These are phyloP conservation scores for Ricinus communis DNA, from an alignment of 345 rosid species.

Conservation along the genomic window DNA sequence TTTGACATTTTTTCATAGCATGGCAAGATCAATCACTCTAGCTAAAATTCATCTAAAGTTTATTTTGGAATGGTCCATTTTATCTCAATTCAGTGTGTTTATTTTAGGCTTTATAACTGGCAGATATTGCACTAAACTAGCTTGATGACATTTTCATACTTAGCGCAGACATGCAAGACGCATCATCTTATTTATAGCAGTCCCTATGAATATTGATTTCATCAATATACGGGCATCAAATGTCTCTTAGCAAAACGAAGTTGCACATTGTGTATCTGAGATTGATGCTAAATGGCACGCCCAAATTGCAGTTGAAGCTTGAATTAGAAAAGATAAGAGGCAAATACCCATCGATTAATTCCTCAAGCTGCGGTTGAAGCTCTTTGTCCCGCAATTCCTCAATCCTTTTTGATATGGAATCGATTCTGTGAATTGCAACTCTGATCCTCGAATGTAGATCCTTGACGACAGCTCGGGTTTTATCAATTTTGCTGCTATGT, in stretches of 20 bases:
- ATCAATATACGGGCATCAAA: not conserved
- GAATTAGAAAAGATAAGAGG: slow-evolving; percentile 1
- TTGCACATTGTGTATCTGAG: not conserved
- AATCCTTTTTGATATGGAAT: slow-evolving; percentile 80
- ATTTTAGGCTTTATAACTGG: not conserved
- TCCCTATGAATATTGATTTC: not conserved
- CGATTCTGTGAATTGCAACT: slow-evolving; percentile 88
- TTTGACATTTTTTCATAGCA: not conserved
- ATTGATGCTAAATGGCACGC: not conserved
- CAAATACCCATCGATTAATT: slow-evolving; percentile 82
- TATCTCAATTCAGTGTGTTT: not conserved
- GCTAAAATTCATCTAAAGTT: not conserved
- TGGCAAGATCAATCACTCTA: not conserved
- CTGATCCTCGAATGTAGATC: slow-evolving; percentile 92
- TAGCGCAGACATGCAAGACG: too few species aligned
- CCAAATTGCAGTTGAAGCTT: not conserved
- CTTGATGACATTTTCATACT: too few species aligned
- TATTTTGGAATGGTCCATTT: not conserved
- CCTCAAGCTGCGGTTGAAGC: slow-evolving; percentile 97
- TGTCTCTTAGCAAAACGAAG: not conserved
- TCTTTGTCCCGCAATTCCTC: slow-evolving; percentile 92
- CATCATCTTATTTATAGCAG: too few species aligned
- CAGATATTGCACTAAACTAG: not conserved
- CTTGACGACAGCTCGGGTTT: slow-evolving; percentile 85
- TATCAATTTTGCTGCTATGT: slow-evolving; percentile 53